phyloP scores from a whole-genome alignment of 352 stramenopile species.

The Thalassiosira mediterranea region DNA sequence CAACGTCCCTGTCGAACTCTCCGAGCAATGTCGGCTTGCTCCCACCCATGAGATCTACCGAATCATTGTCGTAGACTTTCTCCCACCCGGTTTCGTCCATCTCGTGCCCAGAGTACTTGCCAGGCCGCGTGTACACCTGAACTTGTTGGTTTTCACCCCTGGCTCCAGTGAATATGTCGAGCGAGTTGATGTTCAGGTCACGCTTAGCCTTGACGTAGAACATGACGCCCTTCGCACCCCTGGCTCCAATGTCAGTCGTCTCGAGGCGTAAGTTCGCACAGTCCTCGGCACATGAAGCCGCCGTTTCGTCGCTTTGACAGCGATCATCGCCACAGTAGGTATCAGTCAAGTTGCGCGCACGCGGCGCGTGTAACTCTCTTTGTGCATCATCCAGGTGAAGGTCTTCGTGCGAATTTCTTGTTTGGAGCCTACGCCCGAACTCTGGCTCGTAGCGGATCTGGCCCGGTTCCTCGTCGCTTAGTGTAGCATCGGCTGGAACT shows the following conservation, averaged over 20 bases:
- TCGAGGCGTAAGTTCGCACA: constrained; percentile 7
- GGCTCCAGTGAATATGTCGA: constrained; percentile 10
- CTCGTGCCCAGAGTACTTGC: constrained; percentile 7
- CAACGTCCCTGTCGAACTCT: no score
- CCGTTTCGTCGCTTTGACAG: constrained; percentile 13
- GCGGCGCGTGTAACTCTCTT: background rate
- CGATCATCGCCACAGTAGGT: constrained; percentile 7
- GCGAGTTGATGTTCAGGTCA: constrained; percentile 5
- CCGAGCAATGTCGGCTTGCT: no score
- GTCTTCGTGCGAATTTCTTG: no score
- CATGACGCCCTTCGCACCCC: constrained; percentile 13
- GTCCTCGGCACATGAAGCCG: background rate
- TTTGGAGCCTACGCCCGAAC: no score
- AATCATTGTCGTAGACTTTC: no score
- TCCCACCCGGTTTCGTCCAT: constrained; percentile 24
- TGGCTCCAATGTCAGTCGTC: background rate
- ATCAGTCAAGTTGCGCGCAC: background rate
- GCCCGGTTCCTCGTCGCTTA: no score
- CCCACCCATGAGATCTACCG: no score
- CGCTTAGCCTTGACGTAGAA: constrained; percentile 21
- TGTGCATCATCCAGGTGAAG: constrained; percentile 4
- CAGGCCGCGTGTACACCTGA: constrained; percentile 30
- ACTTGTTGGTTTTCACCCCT: background rate
- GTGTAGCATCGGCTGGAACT: no score
- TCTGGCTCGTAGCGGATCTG: no score